Base-by-base conservation (phyloP, 106 monocot species). In the Ottelia alismoides region DNA sequence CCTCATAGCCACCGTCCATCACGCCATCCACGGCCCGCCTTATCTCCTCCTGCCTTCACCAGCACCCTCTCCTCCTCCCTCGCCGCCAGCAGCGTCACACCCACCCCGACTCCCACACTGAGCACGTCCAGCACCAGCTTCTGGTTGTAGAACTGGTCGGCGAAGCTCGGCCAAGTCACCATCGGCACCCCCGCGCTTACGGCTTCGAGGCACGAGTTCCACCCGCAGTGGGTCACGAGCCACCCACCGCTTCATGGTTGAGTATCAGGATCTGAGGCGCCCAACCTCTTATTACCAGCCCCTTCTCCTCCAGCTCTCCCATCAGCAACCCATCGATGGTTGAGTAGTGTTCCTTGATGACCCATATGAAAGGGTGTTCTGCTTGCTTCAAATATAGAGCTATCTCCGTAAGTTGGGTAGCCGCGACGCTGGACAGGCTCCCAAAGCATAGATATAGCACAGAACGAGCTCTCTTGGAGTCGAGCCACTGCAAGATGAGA, bases 81-180 rank as follows among this genome's bases (percentile, higher is more conserved):
- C 32, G 29, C 9, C 16, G 56, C 1, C 5, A 18, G 23, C 12
- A 2, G 16, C 30, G 1, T 56, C 31, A 20, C 56, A 20, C 56
- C 31, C 2, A 56, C 16, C 2, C n/a, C n/a, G 0, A 27, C 30
- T 2, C 56, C 56, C 14, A 32, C 22, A 16, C 31, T 19, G 9
- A 56, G 31, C 19, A 56, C 28, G 14, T 56, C 31, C 31, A 35
- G 22, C 20, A 56, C 11, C 56, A 56, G 31, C 18, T 22, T 14
- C 56, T 56, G 31, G 31, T 56, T 56, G 31, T n/a, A 56, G 56
- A 56, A 56, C 31, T 56, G 56, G 31, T 56, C 56, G 30, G 56
- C 56, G 35, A 30, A 30, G 17, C 30, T n/a, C 25, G 56, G 56
- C 56, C 56, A 56, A 1, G 56, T 32, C 7, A 35, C 56, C 31